Percentiles rank a stretch among this genome's conserved stretches.
Evolutionary conservation across 2,329 filamentous ascomycete species (phyloP).

Genomic region (Cytospora schulzeri): DNA sequence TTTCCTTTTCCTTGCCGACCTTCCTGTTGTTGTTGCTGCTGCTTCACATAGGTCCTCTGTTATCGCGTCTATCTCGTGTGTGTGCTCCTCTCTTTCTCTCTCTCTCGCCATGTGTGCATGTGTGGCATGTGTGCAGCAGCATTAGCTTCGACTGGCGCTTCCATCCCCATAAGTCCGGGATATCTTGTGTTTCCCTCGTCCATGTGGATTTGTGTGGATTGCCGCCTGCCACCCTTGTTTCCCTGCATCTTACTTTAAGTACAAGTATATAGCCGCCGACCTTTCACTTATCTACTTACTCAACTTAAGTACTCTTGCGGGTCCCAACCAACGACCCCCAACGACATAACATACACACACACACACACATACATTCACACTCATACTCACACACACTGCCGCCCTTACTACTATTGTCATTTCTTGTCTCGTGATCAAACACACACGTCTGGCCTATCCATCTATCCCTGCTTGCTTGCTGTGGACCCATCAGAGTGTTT

Average conservation of each 20-base stretch:
- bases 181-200: slow-evolving; percentile 4
- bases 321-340: slow-evolving; percentile 9
- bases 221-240: slow-evolving; percentile 7
- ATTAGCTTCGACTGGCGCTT: slow-evolving; percentile 19
- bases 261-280: slow-evolving; percentile 26
- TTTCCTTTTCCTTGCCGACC: too few relatives aligned
- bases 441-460: neutral
- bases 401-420: neutral
- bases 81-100: neutral
- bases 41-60: slow-evolving; percentile 12
- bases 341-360: too few relatives aligned
- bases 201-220: neutral
- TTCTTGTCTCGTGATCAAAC: neutral
- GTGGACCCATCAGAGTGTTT: slow-evolving; percentile 12
- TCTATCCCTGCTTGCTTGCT: too few relatives aligned
- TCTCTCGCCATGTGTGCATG: slow-evolving; percentile 13
- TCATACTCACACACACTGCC: too few relatives aligned
- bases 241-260: neutral
- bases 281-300: slow-evolving; percentile 3
- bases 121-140: too few relatives aligned
- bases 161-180: neutral
- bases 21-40: slow-evolving; percentile 2
- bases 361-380: too few relatives aligned
- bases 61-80: slow-evolving; percentile 17
- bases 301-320: neutral